A percentile compares a stretch with the other conserved stretches of the same genome.
Conservation (phyloP, 2,329 filamentous ascomycete genomes). For the Fonsecaea pedrosoi region DNA sequence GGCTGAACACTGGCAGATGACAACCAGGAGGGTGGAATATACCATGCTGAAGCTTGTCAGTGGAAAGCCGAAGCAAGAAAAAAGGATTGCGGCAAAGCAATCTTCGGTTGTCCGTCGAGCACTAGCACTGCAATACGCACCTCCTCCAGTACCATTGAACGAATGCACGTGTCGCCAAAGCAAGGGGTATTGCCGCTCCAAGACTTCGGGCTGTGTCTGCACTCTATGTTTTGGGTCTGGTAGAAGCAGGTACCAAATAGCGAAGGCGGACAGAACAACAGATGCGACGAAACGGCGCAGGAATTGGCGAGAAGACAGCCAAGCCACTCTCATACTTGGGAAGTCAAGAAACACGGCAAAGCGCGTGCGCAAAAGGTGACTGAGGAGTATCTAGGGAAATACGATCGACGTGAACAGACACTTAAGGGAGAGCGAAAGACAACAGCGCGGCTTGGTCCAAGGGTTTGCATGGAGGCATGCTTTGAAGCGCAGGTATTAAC, state of each 20-base stretch:
- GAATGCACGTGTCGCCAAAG: constrained; percentile 30
- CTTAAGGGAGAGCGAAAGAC: background rate
- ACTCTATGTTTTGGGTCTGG: constrained; percentile 16
- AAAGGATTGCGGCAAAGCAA: background rate
- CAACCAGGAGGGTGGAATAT: constrained; percentile 32
- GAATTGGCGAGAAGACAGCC: constrained; percentile 21
- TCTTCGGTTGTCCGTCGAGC: background rate
- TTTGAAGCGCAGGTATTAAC: background rate
- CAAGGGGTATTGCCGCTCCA: constrained; percentile 24
- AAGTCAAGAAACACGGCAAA: background rate
- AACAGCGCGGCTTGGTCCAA: background rate
- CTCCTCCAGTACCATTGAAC: constrained; percentile 32
- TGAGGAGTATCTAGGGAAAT: background rate
- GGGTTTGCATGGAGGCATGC: background rate
- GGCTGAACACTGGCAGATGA: constrained; percentile 27
- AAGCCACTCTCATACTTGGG: constrained; percentile 23
- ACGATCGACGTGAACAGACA: background rate
- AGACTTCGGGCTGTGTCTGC: background rate
- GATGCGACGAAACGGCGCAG: constrained; percentile 23
- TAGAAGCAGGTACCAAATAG: constrained; percentile 20
- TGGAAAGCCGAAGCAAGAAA: background rate
- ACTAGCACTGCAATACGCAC: constrained; percentile 11
- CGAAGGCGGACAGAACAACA: constrained; percentile 15
- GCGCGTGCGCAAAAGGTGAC: background rate
- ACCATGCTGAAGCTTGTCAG: constrained; percentile 27